Evolutionary conservation across 228 moss, liverwort and hornwort species (phyloP).

Genomic region (Sphagnum fallax): DNA sequence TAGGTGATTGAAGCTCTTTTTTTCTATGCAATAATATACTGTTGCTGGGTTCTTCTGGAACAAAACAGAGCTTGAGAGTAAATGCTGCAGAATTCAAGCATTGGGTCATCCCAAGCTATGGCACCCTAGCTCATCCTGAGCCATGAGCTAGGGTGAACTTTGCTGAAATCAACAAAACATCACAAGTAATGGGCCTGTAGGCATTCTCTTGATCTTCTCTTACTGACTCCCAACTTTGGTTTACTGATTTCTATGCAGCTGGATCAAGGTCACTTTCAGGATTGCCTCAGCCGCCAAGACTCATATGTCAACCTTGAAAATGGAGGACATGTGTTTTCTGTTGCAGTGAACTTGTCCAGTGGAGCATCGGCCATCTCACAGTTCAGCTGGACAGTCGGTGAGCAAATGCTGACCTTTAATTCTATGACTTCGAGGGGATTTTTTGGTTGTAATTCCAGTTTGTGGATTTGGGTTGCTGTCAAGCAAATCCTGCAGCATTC

Average conservation of each 20-base stretch:
- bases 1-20: neutral
- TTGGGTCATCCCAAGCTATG: too few relatives aligned
- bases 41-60: too few relatives aligned
- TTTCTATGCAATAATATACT: too few relatives aligned
- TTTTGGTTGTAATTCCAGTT: neutral
- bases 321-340: conserved; percentile 54
- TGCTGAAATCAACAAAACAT: too few relatives aligned
- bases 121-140: too few relatives aligned
- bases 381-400: conserved; percentile 62
- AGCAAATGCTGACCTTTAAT: neutral
- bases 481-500: neutral
- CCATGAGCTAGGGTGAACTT: too few relatives aligned
- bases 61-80: too few relatives aligned
- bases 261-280: conserved; percentile 44
- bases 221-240: neutral
- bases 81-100: too few relatives aligned
- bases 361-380: conserved; percentile 34
- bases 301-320: conserved; percentile 30
- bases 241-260: conserved; percentile 30
- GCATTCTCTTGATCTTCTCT: neutral
- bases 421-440: too few relatives aligned
- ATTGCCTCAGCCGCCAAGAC: conserved; percentile 34
- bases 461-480: neutral
- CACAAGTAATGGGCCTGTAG: too few relatives aligned
- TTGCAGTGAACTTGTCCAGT: conserved; percentile 42